phyloP scores from a whole-genome alignment of 345 rosid genomes.

The Isatis tinctoria region DNA sequence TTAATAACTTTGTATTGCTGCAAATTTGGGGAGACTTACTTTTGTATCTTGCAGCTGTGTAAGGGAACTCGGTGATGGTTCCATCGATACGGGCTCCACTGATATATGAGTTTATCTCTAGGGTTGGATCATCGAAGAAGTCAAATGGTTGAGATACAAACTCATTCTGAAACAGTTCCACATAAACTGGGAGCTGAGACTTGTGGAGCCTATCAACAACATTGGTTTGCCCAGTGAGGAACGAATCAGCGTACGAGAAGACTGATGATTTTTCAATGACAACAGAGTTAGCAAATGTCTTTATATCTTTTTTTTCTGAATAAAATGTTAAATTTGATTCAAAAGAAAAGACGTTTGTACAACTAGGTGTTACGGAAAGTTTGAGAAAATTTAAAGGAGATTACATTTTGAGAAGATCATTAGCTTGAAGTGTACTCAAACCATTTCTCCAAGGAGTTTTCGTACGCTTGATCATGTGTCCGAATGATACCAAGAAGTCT shows the following conservation, averaged over 20 bases:
- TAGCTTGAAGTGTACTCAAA: no score
- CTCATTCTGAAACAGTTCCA: constrained; percentile 59
- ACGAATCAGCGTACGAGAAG: constrained; percentile 4
- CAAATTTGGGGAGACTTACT: constrained; percentile 43
- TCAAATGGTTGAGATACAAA: constrained; percentile 75
- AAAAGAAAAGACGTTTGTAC: no score
- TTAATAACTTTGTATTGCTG: no score
- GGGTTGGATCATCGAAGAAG: constrained; percentile 63
- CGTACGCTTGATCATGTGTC: no score
- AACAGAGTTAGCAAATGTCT: constrained; percentile 55
- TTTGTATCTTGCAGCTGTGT: constrained; percentile 60
- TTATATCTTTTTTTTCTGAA: no score
- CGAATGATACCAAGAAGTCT: no score
- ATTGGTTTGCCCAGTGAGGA: constrained; percentile 33
- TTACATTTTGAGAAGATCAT: no score
- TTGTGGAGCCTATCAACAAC: constrained; percentile 41
- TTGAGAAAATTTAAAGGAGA: no score
- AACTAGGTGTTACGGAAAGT: no score
- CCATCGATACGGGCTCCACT: constrained; percentile 30
- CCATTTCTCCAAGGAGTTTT: no score
- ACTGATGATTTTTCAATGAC: constrained; percentile 50
- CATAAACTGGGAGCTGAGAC: constrained; percentile 54
- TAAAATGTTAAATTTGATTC: no score
- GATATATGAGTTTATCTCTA: constrained; percentile 53
- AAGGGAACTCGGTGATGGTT: constrained; percentile 67